Evolutionary conservation across 306 rosid species (phyloP), one percentile per base, ranked within the genome.

Genomic region (Quercus parvula): DNA sequence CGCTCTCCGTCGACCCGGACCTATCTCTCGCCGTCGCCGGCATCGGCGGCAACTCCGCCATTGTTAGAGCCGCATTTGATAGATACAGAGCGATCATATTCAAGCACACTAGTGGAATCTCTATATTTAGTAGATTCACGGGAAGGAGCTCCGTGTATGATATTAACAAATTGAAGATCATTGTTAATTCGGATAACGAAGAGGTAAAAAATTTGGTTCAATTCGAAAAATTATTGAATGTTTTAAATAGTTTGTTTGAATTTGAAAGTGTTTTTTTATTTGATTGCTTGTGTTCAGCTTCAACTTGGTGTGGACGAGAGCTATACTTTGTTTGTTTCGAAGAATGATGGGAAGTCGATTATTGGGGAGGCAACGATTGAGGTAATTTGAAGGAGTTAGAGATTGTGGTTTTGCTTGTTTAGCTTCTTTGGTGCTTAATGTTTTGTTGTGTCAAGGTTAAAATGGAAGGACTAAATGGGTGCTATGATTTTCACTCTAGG

Each of bases 261-360:
- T 84, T 82, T 80, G 72, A 6, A 68, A 57, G 7, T 56, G 18
- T 15, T 28, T 76, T 49, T 44, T 30, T 13, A 49, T 49, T 49
- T 49, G 54, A 13, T 56, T 46, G 64, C 30, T 27, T 84, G 2
- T 8, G 75, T 63, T 73, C 88, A 96, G 99, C 96, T 96, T 84
- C 96, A 93, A 83, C 90, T 96, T 71, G 99, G 97, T 22, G 94
- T 87, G 56, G 99, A 96, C 75, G 99, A 96, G 85, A 95, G 96
- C 90, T 93, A 96, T 79, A 74, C 81, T 46, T 88, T 96, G 88
- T 22, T 76, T 58, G 87, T 93, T 77, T 76, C 88, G 31, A 87
- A 85, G 79, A 79, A 87, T 56, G 87, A 83, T 15, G 91, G 85
- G 27, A 70, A 83, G 52, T 87, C 93, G 52, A 75, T 79, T 85